These are phyloP conservation scores for Penicillium samsonianum DNA, from an alignment of 495 filamentous ascomycete genomes.

Conservation along the genomic window DNA sequence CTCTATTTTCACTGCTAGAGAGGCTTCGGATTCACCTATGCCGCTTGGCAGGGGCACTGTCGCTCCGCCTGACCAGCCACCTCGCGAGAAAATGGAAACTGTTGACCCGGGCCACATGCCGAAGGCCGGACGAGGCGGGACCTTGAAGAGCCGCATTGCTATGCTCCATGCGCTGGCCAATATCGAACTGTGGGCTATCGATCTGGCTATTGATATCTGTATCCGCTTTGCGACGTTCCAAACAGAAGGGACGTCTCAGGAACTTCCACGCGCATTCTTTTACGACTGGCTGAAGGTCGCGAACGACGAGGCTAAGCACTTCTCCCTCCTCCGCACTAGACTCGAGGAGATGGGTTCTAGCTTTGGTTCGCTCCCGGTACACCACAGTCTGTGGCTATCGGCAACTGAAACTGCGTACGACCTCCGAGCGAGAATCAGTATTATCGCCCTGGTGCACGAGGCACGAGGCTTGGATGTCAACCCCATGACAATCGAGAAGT, in stretches of 20 bases:
- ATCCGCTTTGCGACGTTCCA: conserved; percentile 53
- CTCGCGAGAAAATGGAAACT: conserved; percentile 44
- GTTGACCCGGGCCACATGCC: conserved; percentile 49
- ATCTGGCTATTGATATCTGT: conserved; percentile 56
- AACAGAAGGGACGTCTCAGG: conserved; percentile 30
- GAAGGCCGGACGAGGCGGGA: conserved; percentile 45
- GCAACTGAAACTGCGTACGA: conserved; percentile 49
- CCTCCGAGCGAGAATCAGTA: conserved; percentile 52
- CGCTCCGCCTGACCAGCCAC: conserved; percentile 45
- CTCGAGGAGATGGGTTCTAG: conserved; percentile 52
- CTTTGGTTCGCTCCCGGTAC: conserved; percentile 53
- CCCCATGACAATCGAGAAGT: conserved; percentile 56
- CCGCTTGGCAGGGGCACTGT: conserved; percentile 43
- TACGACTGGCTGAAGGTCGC: conserved; percentile 58
- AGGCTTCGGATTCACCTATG: conserved; percentile 46
- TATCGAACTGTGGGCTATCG: conserved; percentile 57
- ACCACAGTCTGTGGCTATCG: conserved; percentile 54
- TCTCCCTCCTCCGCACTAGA: conserved; percentile 51
- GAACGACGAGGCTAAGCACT: conserved; percentile 56
- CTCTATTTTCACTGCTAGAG: conserved; percentile 43
- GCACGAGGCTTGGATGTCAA: conserved; percentile 56
- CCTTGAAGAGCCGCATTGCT: conserved; percentile 49
- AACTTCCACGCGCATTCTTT: conserved; percentile 52
- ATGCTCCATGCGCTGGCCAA: conserved; percentile 57
- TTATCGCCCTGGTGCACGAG: conserved; percentile 55